Percentiles rank a stretch among this genome's conserved stretches.
Conservation (phyloP, 2,329 filamentous ascomycete species). For the Colletotrichum euphorbiae region DNA sequence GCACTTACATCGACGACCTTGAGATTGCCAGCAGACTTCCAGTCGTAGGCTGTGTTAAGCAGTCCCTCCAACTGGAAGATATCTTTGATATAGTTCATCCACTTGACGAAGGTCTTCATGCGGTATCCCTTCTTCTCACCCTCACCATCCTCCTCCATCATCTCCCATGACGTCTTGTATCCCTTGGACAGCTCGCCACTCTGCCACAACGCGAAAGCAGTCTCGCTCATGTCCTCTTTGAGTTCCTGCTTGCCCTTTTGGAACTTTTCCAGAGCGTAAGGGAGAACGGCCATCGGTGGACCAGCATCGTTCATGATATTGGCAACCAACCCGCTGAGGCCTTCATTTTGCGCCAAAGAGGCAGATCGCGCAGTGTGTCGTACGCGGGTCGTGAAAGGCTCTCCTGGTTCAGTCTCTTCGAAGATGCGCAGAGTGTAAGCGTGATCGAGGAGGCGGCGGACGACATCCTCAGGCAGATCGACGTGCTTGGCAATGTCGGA, state of each 20-base stretch:
- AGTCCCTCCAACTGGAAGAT: slow-evolving; percentile 52
- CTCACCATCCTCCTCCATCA: slow-evolving; percentile 55
- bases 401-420: slow-evolving; percentile 41
- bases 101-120: slow-evolving; percentile 53
- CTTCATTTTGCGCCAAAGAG: slow-evolving; percentile 48
- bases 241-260: slow-evolving; percentile 47
- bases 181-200: slow-evolving; percentile 46
- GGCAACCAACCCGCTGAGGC: slow-evolving; percentile 51
- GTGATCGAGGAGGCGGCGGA: slow-evolving; percentile 53
- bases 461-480: slow-evolving; percentile 53
- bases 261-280: slow-evolving; percentile 49
- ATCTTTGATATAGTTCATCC: slow-evolving; percentile 54
- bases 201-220: slow-evolving; percentile 52
- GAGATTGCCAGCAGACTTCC: slow-evolving; percentile 50
- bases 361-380: slow-evolving; percentile 54
- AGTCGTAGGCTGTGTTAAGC: slow-evolving; percentile 50
- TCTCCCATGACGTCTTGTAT: slow-evolving; percentile 52
- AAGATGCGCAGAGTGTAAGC: slow-evolving; percentile 54
- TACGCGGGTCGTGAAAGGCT: slow-evolving; percentile 43
- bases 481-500: slow-evolving; percentile 52
- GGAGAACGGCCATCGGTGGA: slow-evolving; percentile 51
- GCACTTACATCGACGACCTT: slow-evolving; percentile 56
- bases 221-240: slow-evolving; percentile 50
- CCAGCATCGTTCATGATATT: slow-evolving; percentile 53
- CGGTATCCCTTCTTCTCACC: slow-evolving; percentile 53